Percentiles rank a stretch among this genome's conserved stretches.
phyloP scores from a whole-genome alignment of 1,284 basidiomycete genomes.

The Fomitopsis palustris region DNA sequence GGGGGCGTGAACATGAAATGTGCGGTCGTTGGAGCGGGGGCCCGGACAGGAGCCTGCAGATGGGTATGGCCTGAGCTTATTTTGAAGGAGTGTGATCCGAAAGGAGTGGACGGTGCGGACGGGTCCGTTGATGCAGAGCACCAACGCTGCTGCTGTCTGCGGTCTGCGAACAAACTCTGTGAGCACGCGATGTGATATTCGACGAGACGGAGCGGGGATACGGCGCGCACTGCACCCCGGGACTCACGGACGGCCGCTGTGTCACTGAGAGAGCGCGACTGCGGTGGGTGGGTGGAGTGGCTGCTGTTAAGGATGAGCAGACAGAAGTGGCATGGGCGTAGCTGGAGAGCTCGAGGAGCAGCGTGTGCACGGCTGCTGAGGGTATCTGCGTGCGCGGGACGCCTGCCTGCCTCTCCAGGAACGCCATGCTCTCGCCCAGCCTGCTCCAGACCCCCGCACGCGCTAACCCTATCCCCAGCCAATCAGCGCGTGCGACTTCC shows the following conservation, averaged over 20 bases:
- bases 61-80: slow-evolving; percentile 22
- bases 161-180: not conserved
- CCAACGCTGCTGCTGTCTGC: not conserved
- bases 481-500: not conserved
- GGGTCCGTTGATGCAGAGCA: slow-evolving; percentile 5
- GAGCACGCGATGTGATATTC: not conserved
- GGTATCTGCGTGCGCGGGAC: no score
- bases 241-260: not conserved
- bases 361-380: no score
- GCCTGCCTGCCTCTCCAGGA: not conserved
- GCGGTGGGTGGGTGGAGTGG: not conserved
- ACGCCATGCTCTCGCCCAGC: not conserved
- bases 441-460: not conserved
- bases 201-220: not conserved
- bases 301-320: not conserved
- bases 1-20: slow-evolving; percentile 57
- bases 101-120: slow-evolving; percentile 15
- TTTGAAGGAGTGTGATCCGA: slow-evolving; percentile 18
- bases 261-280: not conserved
- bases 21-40: not conserved
- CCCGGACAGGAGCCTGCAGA: slow-evolving; percentile 6
- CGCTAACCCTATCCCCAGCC: not conserved
- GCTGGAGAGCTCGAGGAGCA: not conserved
- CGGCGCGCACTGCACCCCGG: not conserved
- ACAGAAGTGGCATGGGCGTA: not conserved